These are phyloP conservation scores for Fusarium odoratissimum DNA, from an alignment of 2,329 filamentous ascomycete genomes.

Conservation along the genomic window DNA sequence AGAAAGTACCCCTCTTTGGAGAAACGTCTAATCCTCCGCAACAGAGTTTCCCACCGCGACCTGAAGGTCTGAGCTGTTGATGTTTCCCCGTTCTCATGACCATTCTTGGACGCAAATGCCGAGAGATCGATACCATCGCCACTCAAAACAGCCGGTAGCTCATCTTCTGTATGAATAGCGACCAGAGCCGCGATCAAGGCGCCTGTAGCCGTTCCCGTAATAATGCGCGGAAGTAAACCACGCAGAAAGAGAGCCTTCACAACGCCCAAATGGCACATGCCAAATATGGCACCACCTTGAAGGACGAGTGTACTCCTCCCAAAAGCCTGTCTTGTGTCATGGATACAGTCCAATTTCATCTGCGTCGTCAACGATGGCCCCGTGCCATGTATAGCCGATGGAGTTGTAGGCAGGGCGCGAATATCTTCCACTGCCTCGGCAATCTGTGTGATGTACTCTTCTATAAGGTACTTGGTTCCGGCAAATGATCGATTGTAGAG, in stretches of 20 bases:
- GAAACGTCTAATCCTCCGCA: slow-evolving; percentile 76
- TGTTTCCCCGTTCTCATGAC: slow-evolving; percentile 47
- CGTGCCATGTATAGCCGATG: slow-evolving; percentile 51
- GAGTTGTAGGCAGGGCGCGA: slow-evolving; percentile 70
- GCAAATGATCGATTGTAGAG: slow-evolving; percentile 88
- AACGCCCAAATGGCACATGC: slow-evolving; percentile 88
- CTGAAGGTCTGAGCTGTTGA: slow-evolving; percentile 53
- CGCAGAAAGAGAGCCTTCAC: slow-evolving; percentile 87
- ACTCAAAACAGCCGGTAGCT: slow-evolving; percentile 79
- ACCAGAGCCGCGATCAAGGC: slow-evolving; percentile 91
- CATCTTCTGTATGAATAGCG: slow-evolving; percentile 86
- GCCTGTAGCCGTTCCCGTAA: slow-evolving; percentile 90
- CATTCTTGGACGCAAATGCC: slow-evolving; percentile 70
- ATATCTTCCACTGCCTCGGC: slow-evolving; percentile 85
- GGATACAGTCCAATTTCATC: slow-evolving; percentile 85
- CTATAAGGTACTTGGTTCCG: slow-evolving; percentile 89
- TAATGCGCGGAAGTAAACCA: slow-evolving; percentile 86
- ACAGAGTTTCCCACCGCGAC: slow-evolving; percentile 67
- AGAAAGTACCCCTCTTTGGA: slow-evolving; percentile 83
- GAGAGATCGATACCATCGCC: slow-evolving; percentile 85
- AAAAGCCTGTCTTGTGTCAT: slow-evolving; percentile 89
- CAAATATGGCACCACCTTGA: slow-evolving; percentile 92
- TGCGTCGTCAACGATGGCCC: slow-evolving; percentile 70
- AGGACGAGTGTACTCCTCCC: slow-evolving; percentile 86
- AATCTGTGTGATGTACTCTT: slow-evolving; percentile 88